Conservation (phyloP, 1,284 basidiomycete genomes). For the Phylloporus sp. region DNA sequence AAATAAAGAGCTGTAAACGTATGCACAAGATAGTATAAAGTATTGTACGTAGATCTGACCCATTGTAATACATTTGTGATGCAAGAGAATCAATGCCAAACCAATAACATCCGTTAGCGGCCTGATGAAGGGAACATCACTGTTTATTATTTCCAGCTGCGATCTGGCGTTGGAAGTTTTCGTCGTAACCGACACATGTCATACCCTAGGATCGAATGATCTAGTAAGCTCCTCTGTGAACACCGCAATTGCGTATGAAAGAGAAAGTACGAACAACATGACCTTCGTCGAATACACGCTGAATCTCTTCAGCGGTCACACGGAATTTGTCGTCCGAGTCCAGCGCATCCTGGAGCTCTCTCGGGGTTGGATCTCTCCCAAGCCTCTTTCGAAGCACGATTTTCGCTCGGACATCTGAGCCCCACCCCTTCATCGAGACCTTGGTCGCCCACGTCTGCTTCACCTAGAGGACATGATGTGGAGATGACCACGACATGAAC, state of each 20-base stretch:
- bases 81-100: not conserved
- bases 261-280: slow-evolving; percentile 18
- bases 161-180: slow-evolving; percentile 25
- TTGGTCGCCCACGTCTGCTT: slow-evolving; percentile 31
- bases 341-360: slow-evolving; percentile 13
- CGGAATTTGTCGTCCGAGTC: slow-evolving; percentile 21
- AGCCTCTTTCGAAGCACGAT: slow-evolving; percentile 26
- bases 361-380: slow-evolving; percentile 21
- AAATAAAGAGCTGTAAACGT: not conserved
- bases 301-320: slow-evolving; percentile 22
- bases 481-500: not conserved
- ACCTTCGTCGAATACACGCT: slow-evolving; percentile 26
- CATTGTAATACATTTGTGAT: not conserved
- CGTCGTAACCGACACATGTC: slow-evolving; percentile 34
- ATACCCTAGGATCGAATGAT: slow-evolving; percentile 31
- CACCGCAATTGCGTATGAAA: not conserved
- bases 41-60: not conserved
- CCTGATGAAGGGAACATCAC: slow-evolving; percentile 7
- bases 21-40: not conserved
- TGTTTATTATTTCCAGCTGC: slow-evolving; percentile 20
- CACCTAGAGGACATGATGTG: slow-evolving; percentile 16
- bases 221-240: slow-evolving; percentile 12
- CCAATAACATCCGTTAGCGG: not conserved
- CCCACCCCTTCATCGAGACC: slow-evolving; percentile 21
- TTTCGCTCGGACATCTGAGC: slow-evolving; percentile 19